A percentile compares a stretch with the other conserved stretches of the same genome.
Evolutionary conservation across 352 stramenopile species (phyloP).

Genomic region (Phytopythium mirpurense): DNA sequence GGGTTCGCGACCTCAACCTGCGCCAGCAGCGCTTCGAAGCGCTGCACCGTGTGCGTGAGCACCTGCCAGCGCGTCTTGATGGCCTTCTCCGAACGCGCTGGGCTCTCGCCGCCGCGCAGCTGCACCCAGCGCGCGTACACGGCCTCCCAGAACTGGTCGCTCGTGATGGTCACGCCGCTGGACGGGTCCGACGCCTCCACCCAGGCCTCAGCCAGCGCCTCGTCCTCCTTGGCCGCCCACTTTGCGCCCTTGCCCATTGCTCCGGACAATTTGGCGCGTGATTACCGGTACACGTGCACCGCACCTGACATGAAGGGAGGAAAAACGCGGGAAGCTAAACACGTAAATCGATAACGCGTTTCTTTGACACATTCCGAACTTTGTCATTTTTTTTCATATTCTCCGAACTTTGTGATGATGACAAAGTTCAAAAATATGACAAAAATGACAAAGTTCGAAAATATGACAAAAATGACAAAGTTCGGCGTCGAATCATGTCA

Average conservation of each 20-base stretch:
- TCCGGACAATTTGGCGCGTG: not conserved
- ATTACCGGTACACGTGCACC: not conserved
- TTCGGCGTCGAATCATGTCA: no score
- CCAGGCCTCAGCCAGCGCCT: slow-evolving; percentile 12
- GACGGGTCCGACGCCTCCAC: slow-evolving; percentile 9
- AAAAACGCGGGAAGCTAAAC: no score
- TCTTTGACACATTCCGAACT: no score
- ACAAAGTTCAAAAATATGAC: no score
- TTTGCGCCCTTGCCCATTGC: slow-evolving; percentile 14
- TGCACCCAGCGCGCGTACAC: slow-evolving; percentile 10
- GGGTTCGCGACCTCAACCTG: not conserved
- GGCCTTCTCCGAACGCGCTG: slow-evolving; percentile 13
- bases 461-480: no score
- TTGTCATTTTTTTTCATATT: no score
- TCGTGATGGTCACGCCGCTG: slow-evolving; percentile 4
- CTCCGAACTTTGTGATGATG: no score
- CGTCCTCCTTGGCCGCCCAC: slow-evolving; percentile 11
- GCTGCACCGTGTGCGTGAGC: slow-evolving; percentile 11
- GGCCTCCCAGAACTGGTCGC: slow-evolving; percentile 12
- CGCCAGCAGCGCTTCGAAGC: slow-evolving; percentile 9
- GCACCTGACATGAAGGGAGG: not conserved
- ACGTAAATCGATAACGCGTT: no score
- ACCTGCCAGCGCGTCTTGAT: slow-evolving; percentile 14
- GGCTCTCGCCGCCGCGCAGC: slow-evolving; percentile 2
- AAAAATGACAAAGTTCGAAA: no score